Percentiles rank a stretch among this genome's conserved stretches.
Evolutionary conservation across 2,329 filamentous ascomycete genomes (phyloP).

Genomic region (Calonectria hawksworthii): DNA sequence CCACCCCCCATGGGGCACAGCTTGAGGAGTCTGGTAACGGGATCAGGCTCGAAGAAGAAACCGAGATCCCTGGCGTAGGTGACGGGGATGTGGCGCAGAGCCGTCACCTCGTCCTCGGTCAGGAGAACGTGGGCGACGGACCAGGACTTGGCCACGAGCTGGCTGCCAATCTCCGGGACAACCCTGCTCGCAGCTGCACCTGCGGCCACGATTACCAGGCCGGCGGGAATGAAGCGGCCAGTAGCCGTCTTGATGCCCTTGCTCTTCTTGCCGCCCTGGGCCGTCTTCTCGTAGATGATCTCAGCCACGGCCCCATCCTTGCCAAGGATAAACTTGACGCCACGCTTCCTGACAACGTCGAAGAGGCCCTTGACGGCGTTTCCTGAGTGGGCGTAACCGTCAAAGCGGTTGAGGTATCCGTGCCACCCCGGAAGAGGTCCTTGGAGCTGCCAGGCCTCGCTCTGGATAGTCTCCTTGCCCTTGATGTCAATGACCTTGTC

Average conservation of each 20-base stretch:
- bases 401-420: slow-evolving; percentile 71
- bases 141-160: slow-evolving; percentile 70
- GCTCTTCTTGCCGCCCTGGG: background rate
- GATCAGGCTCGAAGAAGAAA: slow-evolving; percentile 77
- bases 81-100: slow-evolving; percentile 70
- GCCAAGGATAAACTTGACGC: slow-evolving; percentile 40
- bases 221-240: slow-evolving; percentile 40
- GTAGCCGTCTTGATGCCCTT: slow-evolving; percentile 33
- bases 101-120: slow-evolving; percentile 65
- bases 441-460: slow-evolving; percentile 62
- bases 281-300: slow-evolving; percentile 40
- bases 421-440: slow-evolving; percentile 64
- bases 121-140: slow-evolving; percentile 72
- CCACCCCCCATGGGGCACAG: slow-evolving; percentile 72
- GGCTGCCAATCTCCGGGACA: slow-evolving; percentile 61
- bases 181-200: slow-evolving; percentile 65
- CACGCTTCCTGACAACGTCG: slow-evolving; percentile 51
- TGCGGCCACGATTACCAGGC: slow-evolving; percentile 63
- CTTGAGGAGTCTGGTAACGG: slow-evolving; percentile 69
- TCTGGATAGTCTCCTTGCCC: slow-evolving; percentile 55
- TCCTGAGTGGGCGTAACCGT: slow-evolving; percentile 69
- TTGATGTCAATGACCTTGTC: slow-evolving; percentile 56
- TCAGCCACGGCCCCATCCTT: slow-evolving; percentile 47
- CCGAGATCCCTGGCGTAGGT: slow-evolving; percentile 73
- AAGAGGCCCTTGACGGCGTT: slow-evolving; percentile 65